These are phyloP conservation scores for Heracleum sosnowskyi DNA, from an alignment of 129 eudicot species.

Conservation along the genomic window DNA sequence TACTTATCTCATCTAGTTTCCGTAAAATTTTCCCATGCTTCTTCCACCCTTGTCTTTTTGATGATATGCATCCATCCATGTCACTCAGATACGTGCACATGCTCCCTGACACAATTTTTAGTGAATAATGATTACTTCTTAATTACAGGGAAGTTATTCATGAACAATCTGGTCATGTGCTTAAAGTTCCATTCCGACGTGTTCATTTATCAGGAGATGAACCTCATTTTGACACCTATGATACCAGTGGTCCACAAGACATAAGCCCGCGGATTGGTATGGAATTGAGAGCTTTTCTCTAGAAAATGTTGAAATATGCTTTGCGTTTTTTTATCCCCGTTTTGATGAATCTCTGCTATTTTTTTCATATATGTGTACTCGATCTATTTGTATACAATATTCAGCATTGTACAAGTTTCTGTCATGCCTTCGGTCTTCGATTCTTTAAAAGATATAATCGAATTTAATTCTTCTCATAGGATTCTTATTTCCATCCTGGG, in stretches of 20 bases:
- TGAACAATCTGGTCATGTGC: conserved; percentile 76
- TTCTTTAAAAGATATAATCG: background rate
- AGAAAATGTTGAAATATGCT: background rate
- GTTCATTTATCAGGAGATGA: conserved; percentile 88
- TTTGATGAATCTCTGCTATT: background rate
- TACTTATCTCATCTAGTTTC: background rate
- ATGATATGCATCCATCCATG: background rate
- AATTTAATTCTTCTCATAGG: background rate
- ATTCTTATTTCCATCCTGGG: background rate
- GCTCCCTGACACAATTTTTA: background rate
- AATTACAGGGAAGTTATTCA: conserved; percentile 71
- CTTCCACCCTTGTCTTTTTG: background rate
- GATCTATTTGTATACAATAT: background rate
- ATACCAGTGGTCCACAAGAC: conserved; percentile 97
- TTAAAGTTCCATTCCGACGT: conserved; percentile 91
- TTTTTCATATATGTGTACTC: background rate
- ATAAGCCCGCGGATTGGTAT: conserved; percentile 79
- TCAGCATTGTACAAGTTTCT: background rate
- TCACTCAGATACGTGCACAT: background rate
- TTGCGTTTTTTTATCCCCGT: background rate
- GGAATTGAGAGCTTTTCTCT: background rate
- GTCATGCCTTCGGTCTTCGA: background rate
- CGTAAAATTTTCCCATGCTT: background rate
- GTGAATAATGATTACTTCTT: conserved; percentile 7
- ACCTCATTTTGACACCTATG: conserved; percentile 94